These are phyloP conservation scores for Dactylellina cionopaga DNA, from an alignment of 2,329 filamentous ascomycete genomes.

Conservation along the genomic window DNA sequence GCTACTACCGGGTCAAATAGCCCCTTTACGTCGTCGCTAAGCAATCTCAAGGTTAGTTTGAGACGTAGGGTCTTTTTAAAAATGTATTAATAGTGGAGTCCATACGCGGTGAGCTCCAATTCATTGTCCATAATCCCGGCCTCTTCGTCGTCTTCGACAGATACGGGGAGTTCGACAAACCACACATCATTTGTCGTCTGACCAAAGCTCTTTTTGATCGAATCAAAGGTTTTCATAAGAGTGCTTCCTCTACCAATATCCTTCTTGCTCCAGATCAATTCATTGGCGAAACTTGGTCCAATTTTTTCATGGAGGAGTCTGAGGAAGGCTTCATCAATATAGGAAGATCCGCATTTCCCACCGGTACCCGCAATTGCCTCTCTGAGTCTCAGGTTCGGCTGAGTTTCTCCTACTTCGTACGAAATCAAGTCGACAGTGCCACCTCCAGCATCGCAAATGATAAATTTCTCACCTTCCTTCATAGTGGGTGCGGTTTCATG, in stretches of 20 bases:
- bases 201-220: slow-evolving; percentile 49
- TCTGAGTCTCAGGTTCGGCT: slow-evolving; percentile 28
- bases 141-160: slow-evolving; percentile 39
- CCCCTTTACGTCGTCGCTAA: slow-evolving; percentile 32
- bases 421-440: slow-evolving; percentile 54
- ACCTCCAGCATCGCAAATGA: slow-evolving; percentile 54
- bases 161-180: slow-evolving; percentile 31
- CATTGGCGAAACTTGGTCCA: slow-evolving; percentile 16
- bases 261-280: slow-evolving; percentile 12
- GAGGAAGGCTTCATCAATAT: slow-evolving; percentile 52
- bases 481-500: background rate
- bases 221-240: slow-evolving; percentile 49
- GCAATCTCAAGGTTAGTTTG: no score
- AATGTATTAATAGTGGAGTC: background rate
- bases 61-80: no score
- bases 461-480: slow-evolving; percentile 35
- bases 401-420: slow-evolving; percentile 35
- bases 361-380: slow-evolving; percentile 49
- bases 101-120: slow-evolving; percentile 36
- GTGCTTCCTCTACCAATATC: slow-evolving; percentile 32
- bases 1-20: slow-evolving; percentile 52
- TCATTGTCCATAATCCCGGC: slow-evolving; percentile 49
- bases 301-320: slow-evolving; percentile 28
- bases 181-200: slow-evolving; percentile 8
- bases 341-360: slow-evolving; percentile 53